phyloP scores from a whole-genome alignment of 768 basidiomycete genomes.

The Tylopilus balloui region DNA sequence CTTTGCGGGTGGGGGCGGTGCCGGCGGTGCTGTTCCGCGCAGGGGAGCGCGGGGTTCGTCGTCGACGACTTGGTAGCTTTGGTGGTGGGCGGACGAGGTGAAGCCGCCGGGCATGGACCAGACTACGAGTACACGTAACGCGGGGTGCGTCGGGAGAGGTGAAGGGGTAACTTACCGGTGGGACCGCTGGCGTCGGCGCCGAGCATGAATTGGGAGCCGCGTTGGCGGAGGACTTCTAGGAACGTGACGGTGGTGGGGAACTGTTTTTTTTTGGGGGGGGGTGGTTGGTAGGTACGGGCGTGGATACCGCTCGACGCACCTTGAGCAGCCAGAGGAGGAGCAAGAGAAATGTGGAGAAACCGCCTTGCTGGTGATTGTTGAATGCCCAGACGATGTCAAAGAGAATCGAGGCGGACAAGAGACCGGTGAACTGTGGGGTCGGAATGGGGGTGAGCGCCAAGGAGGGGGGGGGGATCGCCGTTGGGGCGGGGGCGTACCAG shows the following conservation, averaged over 20 bases:
- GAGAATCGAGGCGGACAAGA: conserved; percentile 56
- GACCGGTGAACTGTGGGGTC: conserved; percentile 56
- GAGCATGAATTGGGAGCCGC: conserved; percentile 52
- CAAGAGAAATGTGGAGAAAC: conserved; percentile 52
- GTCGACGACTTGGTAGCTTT: conserved; percentile 62
- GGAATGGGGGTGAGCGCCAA: background rate
- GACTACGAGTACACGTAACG: conserved; percentile 39
- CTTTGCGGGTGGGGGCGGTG: too few species aligned
- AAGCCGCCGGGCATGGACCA: conserved; percentile 80
- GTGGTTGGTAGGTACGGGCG: background rate
- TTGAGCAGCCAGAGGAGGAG: conserved; percentile 56
- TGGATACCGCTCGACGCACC: conserved; percentile 35
- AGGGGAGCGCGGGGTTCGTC: conserved; percentile 33
- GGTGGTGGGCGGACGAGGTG: conserved; percentile 45
- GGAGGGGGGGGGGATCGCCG: background rate
- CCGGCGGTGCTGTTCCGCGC: conserved; percentile 3
- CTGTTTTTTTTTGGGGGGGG: too few species aligned
- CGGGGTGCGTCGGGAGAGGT: background rate
- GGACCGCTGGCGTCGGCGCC: conserved; percentile 50
- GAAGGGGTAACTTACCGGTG: conserved; percentile 42
- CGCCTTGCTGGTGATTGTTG: conserved; percentile 49
- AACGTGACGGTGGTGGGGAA: conserved; percentile 57
- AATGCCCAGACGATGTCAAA: conserved; percentile 73
- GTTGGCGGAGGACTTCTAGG: conserved; percentile 48
- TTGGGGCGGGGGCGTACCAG: conserved; percentile 35